Evolutionary conservation across 2,329 filamentous ascomycete genomes (phyloP).

Genomic region (Ophiostoma sp.): DNA sequence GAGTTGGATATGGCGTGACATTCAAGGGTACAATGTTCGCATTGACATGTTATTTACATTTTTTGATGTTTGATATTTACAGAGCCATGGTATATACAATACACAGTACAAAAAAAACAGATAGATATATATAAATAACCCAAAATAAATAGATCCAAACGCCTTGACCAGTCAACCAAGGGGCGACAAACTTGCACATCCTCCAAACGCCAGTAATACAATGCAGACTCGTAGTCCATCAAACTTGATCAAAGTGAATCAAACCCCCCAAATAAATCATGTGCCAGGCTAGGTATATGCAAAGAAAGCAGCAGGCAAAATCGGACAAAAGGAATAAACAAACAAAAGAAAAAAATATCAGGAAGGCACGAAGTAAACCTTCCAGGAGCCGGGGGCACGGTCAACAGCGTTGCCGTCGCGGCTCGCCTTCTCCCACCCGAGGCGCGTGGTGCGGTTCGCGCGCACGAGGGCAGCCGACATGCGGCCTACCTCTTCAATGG

Average conservation of each 20-base stretch:
- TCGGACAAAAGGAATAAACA: not conserved
- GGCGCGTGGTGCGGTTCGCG: conserved; percentile 14
- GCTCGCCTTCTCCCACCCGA: conserved; percentile 15
- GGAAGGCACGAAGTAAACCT: conserved; percentile 18
- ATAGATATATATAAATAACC: not conserved
- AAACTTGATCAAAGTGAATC: not conserved
- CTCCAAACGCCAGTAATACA: conserved; percentile 8
- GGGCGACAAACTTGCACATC: not conserved
- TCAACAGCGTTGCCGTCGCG: not conserved
- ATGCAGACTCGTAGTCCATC: not conserved
- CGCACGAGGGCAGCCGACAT: conserved; percentile 20
- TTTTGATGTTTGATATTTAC: not conserved
- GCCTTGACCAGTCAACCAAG: not conserved
- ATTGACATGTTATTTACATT: not conserved
- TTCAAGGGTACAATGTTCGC: too few species aligned
- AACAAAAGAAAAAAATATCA: not conserved
- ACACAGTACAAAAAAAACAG: not conserved
- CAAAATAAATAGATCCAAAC: not conserved
- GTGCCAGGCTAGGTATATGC: not conserved
- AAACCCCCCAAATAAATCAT: not conserved
- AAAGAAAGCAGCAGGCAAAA: not conserved
- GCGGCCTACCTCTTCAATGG: conserved; percentile 31
- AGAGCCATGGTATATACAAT: not conserved
- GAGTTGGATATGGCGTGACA: not conserved
- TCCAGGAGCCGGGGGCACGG: conserved; percentile 23